These are phyloP conservation scores for Leishmania guyanensis DNA, from an alignment of 208 protist species.

Conservation along the genomic window DNA sequence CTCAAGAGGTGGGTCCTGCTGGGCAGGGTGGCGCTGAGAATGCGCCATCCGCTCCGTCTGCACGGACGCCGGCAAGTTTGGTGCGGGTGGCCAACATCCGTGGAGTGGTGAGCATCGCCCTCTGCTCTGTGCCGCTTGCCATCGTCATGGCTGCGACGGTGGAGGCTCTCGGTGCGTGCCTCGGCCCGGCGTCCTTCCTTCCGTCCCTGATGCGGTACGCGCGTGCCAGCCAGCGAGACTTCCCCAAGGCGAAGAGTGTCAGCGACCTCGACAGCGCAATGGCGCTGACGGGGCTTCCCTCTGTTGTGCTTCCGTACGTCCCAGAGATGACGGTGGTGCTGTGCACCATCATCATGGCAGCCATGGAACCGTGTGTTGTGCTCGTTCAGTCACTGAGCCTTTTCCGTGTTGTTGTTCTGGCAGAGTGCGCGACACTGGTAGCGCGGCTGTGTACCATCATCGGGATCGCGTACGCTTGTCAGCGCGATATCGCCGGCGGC, in stretches of 20 bases:
- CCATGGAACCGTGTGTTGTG: slow-evolving; percentile 69
- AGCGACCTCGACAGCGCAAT: background rate
- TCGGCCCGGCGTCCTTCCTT: slow-evolving; percentile 18
- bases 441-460: slow-evolving; percentile 57
- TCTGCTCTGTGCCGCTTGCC: slow-evolving; percentile 48
- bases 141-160: slow-evolving; percentile 26
- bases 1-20: background rate
- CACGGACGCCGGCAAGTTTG: background rate
- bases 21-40: background rate
- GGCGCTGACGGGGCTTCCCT: slow-evolving; percentile 2
- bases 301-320: slow-evolving; percentile 18
- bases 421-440: slow-evolving; percentile 62
- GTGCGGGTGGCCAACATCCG: slow-evolving; percentile 25
- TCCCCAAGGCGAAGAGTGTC: background rate
- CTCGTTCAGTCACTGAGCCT: slow-evolving; percentile 68
- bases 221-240: slow-evolving; percentile 17
- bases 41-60: background rate
- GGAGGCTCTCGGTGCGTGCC: slow-evolving; percentile 30
- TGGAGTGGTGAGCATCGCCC: slow-evolving; percentile 48
- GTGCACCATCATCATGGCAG: slow-evolving; percentile 45
- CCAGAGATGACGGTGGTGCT: slow-evolving; percentile 60
- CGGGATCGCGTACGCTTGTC: slow-evolving; percentile 27
- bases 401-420: slow-evolving; percentile 62
- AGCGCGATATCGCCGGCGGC: slow-evolving; percentile 8
- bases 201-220: slow-evolving; percentile 33